phyloP scores from a whole-genome alignment of 148 eudicot genomes.

The Bassia scoparia region DNA sequence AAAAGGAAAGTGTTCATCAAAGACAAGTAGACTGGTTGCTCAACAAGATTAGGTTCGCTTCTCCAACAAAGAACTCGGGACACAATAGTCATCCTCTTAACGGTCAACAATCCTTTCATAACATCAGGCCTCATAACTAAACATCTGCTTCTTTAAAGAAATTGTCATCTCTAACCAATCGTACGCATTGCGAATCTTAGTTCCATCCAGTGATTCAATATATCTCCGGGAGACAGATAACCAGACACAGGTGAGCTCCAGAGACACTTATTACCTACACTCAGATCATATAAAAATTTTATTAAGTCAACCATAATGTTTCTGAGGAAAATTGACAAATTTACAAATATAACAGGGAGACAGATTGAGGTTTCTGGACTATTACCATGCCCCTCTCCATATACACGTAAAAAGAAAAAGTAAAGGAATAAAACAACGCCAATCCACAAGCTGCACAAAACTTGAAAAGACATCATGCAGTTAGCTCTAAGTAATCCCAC shows the following conservation, averaged over 20 bases:
- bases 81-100: slow-evolving; percentile 58
- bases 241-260: slow-evolving; percentile 57
- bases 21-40: slow-evolving; percentile 50
- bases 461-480: slow-evolving; percentile 39
- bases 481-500: slow-evolving; percentile 23
- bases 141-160: slow-evolving; percentile 37
- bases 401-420: slow-evolving; percentile 64
- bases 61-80: slow-evolving; percentile 50
- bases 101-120: slow-evolving; percentile 23
- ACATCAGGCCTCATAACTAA: slow-evolving; percentile 21
- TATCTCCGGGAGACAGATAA: slow-evolving; percentile 70
- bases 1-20: slow-evolving; percentile 55
- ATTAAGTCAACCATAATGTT: slow-evolving; percentile 2
- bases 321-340: background rate
- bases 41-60: slow-evolving; percentile 34
- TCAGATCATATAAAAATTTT: slow-evolving; percentile 6
- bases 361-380: background rate
- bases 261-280: slow-evolving; percentile 72
- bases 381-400: slow-evolving; percentile 77
- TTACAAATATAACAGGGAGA: background rate
- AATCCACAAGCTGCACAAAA: slow-evolving; percentile 76
- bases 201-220: slow-evolving; percentile 61
- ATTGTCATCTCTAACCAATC: slow-evolving; percentile 56
- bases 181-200: slow-evolving; percentile 42
- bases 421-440: slow-evolving; percentile 65